Evolutionary conservation across 2,329 filamentous ascomycete species (phyloP).

Genomic region (Clathrospora elynae): DNA sequence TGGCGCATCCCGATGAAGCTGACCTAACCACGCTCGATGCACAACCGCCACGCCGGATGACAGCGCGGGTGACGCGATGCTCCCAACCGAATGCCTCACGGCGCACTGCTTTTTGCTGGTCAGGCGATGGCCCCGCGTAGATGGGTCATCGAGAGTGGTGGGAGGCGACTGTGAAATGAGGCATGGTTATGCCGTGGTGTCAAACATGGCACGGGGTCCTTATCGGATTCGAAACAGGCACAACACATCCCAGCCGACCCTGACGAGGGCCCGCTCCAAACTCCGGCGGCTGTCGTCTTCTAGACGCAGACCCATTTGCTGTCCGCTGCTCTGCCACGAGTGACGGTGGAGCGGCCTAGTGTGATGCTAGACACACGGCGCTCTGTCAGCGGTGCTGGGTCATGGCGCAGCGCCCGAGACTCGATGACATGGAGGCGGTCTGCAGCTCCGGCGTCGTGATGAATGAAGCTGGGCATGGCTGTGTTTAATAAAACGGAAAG

Average conservation of each 20-base stretch:
- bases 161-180: slow-evolving; percentile 20
- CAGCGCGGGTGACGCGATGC: slow-evolving; percentile 39
- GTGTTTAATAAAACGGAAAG: slow-evolving; percentile 27
- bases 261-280: slow-evolving; percentile 36
- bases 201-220: slow-evolving; percentile 32
- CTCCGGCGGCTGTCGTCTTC: slow-evolving; percentile 38
- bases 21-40: slow-evolving; percentile 28
- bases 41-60: slow-evolving; percentile 41
- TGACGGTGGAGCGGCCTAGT: slow-evolving; percentile 32
- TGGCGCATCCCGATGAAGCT: slow-evolving; percentile 36
- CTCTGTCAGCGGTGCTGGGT: slow-evolving; percentile 32
- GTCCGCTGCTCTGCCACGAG: slow-evolving; percentile 34
- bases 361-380: slow-evolving; percentile 33
- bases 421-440: slow-evolving; percentile 13
- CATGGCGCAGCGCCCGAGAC: slow-evolving; percentile 22
- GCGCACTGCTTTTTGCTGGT: slow-evolving; percentile 23
- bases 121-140: slow-evolving; percentile 17
- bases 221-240: slow-evolving; percentile 41
- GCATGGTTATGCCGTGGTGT: slow-evolving; percentile 25
- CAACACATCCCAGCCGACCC: slow-evolving; percentile 29
- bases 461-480: slow-evolving; percentile 11
- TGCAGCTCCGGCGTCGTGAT: background rate
- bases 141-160: slow-evolving; percentile 7
- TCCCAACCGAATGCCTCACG: slow-evolving; percentile 23
- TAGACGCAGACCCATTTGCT: slow-evolving; percentile 43